Percentiles rank a stretch among this genome's conserved stretches.
phyloP scores from a whole-genome alignment of 805 yeast genomes.

The Schizosaccharomyces pombe region DNA sequence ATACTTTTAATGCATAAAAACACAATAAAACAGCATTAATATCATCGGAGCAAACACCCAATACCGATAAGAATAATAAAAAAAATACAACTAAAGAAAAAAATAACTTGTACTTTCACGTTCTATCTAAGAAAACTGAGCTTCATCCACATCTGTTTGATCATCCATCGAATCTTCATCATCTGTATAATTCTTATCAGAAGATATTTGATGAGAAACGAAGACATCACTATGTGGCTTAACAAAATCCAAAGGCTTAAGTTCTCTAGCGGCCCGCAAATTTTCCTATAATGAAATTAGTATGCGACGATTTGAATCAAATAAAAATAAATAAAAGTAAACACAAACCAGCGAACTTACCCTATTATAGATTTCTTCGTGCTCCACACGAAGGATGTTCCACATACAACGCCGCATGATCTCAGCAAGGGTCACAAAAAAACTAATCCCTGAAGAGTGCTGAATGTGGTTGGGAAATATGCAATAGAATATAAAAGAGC shows the following conservation, averaged over 20 bases:
- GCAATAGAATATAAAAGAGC: slow-evolving; percentile 74
- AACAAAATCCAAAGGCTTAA: not conserved
- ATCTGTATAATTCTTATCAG: not conserved
- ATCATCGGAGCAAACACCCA: too few species aligned
- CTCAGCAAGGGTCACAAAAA: slow-evolving; percentile 64
- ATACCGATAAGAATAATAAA: too few species aligned
- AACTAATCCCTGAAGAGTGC: slow-evolving; percentile 73
- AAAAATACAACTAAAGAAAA: too few species aligned
- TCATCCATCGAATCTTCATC: not conserved
- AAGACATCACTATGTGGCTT: not conserved
- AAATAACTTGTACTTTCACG: too few species aligned
- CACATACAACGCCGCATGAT: slow-evolving; percentile 63
- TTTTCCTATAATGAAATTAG: not conserved
- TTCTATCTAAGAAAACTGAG: too few species aligned
- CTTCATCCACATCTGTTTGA: not conserved
- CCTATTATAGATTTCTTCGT: slow-evolving; percentile 36
- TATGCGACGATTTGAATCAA: too few species aligned
- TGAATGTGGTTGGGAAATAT: slow-evolving; percentile 52
- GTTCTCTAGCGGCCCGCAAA: not conserved
- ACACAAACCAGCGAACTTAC: not conserved
- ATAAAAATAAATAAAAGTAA: too few species aligned
- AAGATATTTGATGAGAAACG: not conserved
- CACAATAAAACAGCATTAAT: too few species aligned
- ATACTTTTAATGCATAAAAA: too few species aligned
- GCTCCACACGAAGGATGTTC: slow-evolving; percentile 83